Percentiles rank a stretch among this genome's conserved stretches.
These are phyloP conservation scores for Ceratobasidium sp. DNA, from an alignment of 1,284 basidiomycete genomes.

Conservation along the genomic window DNA sequence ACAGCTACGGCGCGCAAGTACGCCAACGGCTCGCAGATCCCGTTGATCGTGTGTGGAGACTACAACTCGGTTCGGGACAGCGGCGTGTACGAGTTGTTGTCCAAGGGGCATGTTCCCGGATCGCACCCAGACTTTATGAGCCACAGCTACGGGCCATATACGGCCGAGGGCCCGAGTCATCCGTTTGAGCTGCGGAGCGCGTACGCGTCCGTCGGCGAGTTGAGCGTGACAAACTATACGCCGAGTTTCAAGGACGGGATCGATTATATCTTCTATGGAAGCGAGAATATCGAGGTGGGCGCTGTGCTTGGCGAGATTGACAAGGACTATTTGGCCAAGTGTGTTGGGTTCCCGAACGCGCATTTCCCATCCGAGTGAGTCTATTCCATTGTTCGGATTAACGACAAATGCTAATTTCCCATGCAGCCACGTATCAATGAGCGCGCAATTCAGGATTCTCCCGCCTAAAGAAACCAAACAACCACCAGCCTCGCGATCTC, in stretches of 20 bases:
- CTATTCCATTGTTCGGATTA: slow-evolving; percentile 42
- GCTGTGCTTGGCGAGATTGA: slow-evolving; percentile 92
- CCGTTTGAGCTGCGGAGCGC: slow-evolving; percentile 84
- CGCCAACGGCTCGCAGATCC: slow-evolving; percentile 87
- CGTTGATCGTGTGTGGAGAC: slow-evolving; percentile 91
- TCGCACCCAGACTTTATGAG: slow-evolving; percentile 94
- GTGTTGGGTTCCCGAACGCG: slow-evolving; percentile 96
- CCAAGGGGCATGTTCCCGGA: slow-evolving; percentile 73
- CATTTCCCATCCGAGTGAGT: slow-evolving; percentile 96
- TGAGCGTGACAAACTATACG: slow-evolving; percentile 91
- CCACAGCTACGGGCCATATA: slow-evolving; percentile 92
- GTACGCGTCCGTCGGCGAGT: slow-evolving; percentile 75
- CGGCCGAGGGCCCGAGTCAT: slow-evolving; percentile 88
- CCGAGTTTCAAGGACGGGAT: slow-evolving; percentile 86
- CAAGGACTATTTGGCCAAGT: slow-evolving; percentile 84
- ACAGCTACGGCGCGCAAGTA: slow-evolving; percentile 61
- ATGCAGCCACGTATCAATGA: slow-evolving; percentile 71
- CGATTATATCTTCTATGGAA: slow-evolving; percentile 95
- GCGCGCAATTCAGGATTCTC: slow-evolving; percentile 78
- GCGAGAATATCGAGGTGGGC: slow-evolving; percentile 81
- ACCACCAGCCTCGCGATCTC: slow-evolving; percentile 51
- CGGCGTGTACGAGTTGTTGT: slow-evolving; percentile 93
- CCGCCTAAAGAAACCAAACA: slow-evolving; percentile 64
- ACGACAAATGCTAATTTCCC: slow-evolving; percentile 47
- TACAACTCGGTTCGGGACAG: slow-evolving; percentile 91